Conservation (phyloP, 805 yeast genomes). For the Brettanomyces bruxellensis region DNA sequence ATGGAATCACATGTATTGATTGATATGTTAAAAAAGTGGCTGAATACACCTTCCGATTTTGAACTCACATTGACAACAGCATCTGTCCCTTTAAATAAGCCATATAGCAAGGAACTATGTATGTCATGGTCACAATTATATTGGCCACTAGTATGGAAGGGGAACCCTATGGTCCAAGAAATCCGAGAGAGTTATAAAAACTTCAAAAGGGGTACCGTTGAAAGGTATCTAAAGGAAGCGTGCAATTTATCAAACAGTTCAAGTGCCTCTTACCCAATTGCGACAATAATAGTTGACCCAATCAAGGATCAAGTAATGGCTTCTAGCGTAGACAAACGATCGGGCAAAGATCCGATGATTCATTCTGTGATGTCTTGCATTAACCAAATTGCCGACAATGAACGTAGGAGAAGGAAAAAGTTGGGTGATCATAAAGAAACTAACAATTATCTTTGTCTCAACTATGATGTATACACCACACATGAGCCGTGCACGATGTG, state of each 20-base stretch:
- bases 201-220: constrained; percentile 38
- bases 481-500: constrained; percentile 98
- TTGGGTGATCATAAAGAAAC: constrained; percentile 3
- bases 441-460: constrained; percentile 59
- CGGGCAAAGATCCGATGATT: constrained; percentile 39
- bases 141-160: constrained; percentile 95
- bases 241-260: constrained; percentile 18
- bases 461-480: constrained; percentile 72
- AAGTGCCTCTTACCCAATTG: constrained; percentile 31
- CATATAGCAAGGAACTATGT: constrained; percentile 61
- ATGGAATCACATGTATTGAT: constrained; percentile 20
- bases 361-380: constrained; percentile 78
- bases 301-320: constrained; percentile 31
- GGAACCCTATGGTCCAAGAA: constrained; percentile 72
- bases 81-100: constrained; percentile 52
- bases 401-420: constrained; percentile 30
- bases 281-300: constrained; percentile 60
- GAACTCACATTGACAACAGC: constrained; percentile 9
- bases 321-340: constrained; percentile 31
- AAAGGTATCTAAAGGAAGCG: constrained; percentile 21
- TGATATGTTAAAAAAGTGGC: constrained; percentile 20
- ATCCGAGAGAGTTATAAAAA: constrained; percentile 34
- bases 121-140: constrained; percentile 52
- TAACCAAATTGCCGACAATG: constrained; percentile 49
- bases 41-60: constrained; percentile 8